Evolutionary conservation across 805 yeast genomes (phyloP).

Genomic region (Blastobotrys americana): DNA sequence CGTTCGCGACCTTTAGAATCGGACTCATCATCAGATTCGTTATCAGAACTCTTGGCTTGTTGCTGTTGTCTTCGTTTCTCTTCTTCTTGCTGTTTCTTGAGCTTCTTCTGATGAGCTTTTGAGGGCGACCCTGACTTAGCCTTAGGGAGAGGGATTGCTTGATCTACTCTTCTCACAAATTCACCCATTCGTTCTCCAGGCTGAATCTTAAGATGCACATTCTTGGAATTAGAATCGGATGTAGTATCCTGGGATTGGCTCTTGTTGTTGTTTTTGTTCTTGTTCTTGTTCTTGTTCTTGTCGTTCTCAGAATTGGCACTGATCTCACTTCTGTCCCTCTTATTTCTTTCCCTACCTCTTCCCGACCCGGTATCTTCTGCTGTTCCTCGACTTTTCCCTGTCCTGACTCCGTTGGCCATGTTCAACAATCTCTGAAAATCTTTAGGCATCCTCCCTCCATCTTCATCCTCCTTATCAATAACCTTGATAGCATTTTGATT

Average conservation of each 20-base stretch:
- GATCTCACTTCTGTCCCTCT: constrained; percentile 3
- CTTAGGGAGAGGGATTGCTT: constrained; percentile 34
- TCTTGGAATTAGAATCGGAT: too few species aligned
- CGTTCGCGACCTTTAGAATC: constrained; percentile 18
- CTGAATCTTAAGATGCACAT: constrained; percentile 22
- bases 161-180: constrained; percentile 35
- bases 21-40: constrained; percentile 18
- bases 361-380: not conserved
- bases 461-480: constrained; percentile 12
- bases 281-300: not conserved
- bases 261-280: constrained; percentile 5
- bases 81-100: constrained; percentile 19
- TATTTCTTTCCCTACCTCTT: constrained; percentile 4
- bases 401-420: constrained; percentile 4
- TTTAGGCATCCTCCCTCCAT: constrained; percentile 31
- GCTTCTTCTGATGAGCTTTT: constrained; percentile 23
- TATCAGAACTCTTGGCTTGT: constrained; percentile 18
- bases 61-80: constrained; percentile 16
- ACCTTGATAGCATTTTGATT: constrained; percentile 13
- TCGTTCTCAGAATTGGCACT: constrained; percentile 2
- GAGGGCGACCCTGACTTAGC: constrained; percentile 31
- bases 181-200: constrained; percentile 35
- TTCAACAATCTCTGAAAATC: constrained; percentile 28
- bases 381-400: constrained; percentile 7
- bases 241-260: not conserved